Percentiles rank a stretch among this genome's conserved stretches.
Conservation (phyloP, 768 basidiomycete species). For the Russula abietina region DNA sequence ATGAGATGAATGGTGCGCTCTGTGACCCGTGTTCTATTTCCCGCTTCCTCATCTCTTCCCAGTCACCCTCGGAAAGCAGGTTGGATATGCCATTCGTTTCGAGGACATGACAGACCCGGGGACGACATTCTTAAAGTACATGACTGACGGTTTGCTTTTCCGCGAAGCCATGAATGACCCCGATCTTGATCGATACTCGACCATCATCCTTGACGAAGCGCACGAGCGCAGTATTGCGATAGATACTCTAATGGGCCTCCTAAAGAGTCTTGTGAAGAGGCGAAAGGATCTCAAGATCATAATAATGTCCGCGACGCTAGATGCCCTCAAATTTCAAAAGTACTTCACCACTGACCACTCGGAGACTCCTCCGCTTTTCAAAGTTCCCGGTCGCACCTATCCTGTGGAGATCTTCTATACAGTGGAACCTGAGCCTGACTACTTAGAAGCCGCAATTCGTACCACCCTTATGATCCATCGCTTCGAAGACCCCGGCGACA, state of each 20-base stretch:
- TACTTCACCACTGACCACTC: slow-evolving; percentile 68
- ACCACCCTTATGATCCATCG: slow-evolving; percentile 97
- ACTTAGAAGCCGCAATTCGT: slow-evolving; percentile 93
- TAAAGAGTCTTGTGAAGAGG: too few relatives aligned
- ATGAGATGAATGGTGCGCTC: slow-evolving; percentile 92
- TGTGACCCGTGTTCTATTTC: neutral
- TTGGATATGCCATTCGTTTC: too few relatives aligned
- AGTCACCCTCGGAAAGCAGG: too few relatives aligned
- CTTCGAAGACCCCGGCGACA: slow-evolving; percentile 86
- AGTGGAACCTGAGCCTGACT: slow-evolving; percentile 88
- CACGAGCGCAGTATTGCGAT: too few relatives aligned
- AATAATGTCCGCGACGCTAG: too few relatives aligned
- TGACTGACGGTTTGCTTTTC: slow-evolving; percentile 99
- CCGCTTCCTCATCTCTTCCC: slow-evolving; percentile 12
- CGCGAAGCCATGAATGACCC: slow-evolving; percentile 98
- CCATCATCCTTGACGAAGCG: slow-evolving; percentile 98
- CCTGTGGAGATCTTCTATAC: slow-evolving; percentile 96
- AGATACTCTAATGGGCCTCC: too few relatives aligned
- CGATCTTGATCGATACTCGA: slow-evolving; percentile 81
- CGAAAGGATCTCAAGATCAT: too few relatives aligned
- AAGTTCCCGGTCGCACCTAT: slow-evolving; percentile 88
- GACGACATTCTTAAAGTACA: too few relatives aligned
- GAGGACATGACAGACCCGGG: too few relatives aligned
- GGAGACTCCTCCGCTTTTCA: slow-evolving; percentile 71
- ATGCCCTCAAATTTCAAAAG: too few relatives aligned